Evolutionary conservation across 2,329 filamentous ascomycete genomes (phyloP).

Genomic region (Arthrinium puccinioides): DNA sequence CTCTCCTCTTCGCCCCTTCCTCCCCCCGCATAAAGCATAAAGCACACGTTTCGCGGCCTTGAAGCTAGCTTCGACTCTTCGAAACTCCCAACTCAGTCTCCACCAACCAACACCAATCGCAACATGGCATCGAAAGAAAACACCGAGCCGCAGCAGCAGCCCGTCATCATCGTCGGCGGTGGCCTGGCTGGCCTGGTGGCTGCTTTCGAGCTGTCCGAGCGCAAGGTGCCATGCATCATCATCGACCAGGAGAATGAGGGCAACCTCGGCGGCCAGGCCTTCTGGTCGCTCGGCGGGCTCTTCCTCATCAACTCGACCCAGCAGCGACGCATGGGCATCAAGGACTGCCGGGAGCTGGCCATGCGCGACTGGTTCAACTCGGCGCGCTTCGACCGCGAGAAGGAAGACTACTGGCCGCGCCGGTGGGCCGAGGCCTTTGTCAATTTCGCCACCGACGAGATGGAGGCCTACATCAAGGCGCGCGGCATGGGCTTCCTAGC

Average conservation of each 20-base stretch:
- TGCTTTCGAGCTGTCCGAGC: conserved; percentile 47
- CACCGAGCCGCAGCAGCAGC: conserved; percentile 15
- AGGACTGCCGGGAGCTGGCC: conserved; percentile 48
- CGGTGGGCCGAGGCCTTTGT: conserved; percentile 59
- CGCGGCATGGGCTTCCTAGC: conserved; percentile 44
- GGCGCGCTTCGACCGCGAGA: conserved; percentile 49
- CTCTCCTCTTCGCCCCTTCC: no score
- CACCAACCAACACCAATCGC: no score
- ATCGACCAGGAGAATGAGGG: conserved; percentile 51
- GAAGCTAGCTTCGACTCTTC: no score
- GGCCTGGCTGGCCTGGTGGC: conserved; percentile 54
- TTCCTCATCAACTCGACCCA: conserved; percentile 51
- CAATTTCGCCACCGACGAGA: conserved; percentile 50
- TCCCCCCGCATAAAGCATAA: no score
- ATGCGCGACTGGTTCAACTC: conserved; percentile 52
- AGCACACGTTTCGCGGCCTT: no score
- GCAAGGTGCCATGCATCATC: conserved; percentile 40
- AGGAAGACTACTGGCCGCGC: conserved; percentile 50
- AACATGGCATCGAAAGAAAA: not conserved
- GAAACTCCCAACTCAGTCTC: no score
- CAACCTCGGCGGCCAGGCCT: conserved; percentile 54
- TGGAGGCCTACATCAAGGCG: conserved; percentile 50
- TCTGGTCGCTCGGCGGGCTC: conserved; percentile 56
- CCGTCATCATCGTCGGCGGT: conserved; percentile 48
- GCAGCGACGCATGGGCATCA: conserved; percentile 51